These are phyloP conservation scores for Cladophialophora chaetospira DNA, from an alignment of 2,329 filamentous ascomycete genomes.

Conservation along the genomic window DNA sequence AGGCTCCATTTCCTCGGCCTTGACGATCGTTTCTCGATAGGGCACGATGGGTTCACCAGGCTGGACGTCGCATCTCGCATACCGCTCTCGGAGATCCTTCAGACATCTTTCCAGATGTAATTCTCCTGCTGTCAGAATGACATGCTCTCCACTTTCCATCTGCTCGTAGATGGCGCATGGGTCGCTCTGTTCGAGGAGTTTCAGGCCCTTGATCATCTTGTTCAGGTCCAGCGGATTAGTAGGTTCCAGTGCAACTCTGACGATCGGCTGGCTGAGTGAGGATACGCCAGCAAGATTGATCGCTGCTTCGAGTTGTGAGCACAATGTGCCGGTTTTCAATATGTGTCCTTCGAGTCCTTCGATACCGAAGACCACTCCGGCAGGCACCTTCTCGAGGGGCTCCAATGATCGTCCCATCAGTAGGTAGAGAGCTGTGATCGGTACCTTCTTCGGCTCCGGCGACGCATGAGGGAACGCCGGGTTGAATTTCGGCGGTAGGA, in stretches of 20 bases:
- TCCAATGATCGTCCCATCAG: conserved; percentile 93
- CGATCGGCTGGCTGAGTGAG: conserved; percentile 83
- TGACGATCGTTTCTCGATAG: conserved; percentile 88
- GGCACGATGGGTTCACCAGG: conserved; percentile 93
- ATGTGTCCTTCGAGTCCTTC: conserved; percentile 88
- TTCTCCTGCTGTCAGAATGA: conserved; percentile 90
- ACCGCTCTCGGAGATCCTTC: conserved; percentile 88
- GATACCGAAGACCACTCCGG: conserved; percentile 93
- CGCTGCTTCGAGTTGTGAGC: conserved; percentile 80
- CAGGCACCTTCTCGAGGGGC: conserved; percentile 78
- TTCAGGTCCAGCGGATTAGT: conserved; percentile 85
- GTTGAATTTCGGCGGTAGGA: conserved; percentile 89
- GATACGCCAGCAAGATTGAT: conserved; percentile 87
- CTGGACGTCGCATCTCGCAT: conserved; percentile 92
- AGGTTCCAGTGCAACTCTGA: conserved; percentile 93
- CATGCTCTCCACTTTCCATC: conserved; percentile 89
- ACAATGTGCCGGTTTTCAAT: conserved; percentile 93
- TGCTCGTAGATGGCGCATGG: conserved; percentile 96
- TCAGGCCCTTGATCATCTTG: conserved; percentile 89
- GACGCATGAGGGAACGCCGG: conserved; percentile 72
- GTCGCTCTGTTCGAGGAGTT: conserved; percentile 87
- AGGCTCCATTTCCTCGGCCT: conserved; percentile 86
- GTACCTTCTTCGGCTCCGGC: conserved; percentile 78
- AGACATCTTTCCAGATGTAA: conserved; percentile 90
- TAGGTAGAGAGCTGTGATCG: conserved; percentile 84